phyloP scores from a whole-genome alignment of 257 asterid species.

The Capsicum baccatum region DNA sequence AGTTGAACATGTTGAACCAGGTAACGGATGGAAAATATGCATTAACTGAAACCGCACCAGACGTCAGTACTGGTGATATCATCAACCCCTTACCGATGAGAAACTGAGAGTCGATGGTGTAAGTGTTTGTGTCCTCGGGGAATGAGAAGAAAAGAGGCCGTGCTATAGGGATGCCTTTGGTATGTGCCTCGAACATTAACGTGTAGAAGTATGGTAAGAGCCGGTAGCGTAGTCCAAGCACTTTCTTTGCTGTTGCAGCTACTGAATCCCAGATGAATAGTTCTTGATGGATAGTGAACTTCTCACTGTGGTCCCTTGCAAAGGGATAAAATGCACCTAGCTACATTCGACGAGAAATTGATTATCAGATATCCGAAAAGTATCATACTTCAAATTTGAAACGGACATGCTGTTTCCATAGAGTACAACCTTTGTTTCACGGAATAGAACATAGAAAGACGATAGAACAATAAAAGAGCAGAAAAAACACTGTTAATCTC shows the following conservation, averaged over 20 bases:
- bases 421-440: no score
- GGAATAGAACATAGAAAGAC: not conserved
- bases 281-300: conserved; percentile 50
- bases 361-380: not conserved
- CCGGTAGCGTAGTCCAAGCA: conserved; percentile 59
- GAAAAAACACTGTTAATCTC: not conserved
- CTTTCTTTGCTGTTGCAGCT: conserved; percentile 60
- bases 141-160: conserved; percentile 73
- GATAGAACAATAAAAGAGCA: not conserved
- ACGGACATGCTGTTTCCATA: no score
- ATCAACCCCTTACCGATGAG: no score
- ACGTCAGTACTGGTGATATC: no score
- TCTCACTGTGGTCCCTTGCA: conserved; percentile 58
- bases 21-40: no score
- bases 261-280: conserved; percentile 69
- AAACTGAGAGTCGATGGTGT: no score
- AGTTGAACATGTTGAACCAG: no score
- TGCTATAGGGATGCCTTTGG: conserved; percentile 61
- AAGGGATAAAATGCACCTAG: conserved; percentile 75
- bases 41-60: no score
- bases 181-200: conserved; percentile 61
- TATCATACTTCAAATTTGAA: not conserved
- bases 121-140: conserved; percentile 41
- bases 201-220: conserved; percentile 69
- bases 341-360: conserved; percentile 35